Conservation (phyloP, 192 early-diverging fungal species). For the Coemansia sp. region DNA sequence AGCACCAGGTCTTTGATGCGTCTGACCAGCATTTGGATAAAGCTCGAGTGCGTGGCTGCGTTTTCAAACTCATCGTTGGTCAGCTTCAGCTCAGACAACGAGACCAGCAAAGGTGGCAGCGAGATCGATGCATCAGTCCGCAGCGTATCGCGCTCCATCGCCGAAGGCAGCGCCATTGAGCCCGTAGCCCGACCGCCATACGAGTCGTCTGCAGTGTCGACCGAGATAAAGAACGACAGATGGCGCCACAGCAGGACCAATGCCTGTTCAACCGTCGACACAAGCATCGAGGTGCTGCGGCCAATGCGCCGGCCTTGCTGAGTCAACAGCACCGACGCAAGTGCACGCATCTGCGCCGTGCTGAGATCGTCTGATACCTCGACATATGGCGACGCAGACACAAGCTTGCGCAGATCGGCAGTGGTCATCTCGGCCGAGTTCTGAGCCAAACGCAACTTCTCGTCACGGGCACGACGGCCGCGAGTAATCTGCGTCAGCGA, state of each 20-base stretch:
- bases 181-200: conserved; percentile 3
- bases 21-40: conserved; percentile 52
- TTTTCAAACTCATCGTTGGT: conserved; percentile 27
- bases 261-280: conserved; percentile 57
- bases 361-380: conserved; percentile 33
- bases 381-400: conserved; percentile 34
- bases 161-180: conserved; percentile 21
- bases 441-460: conserved; percentile 37
- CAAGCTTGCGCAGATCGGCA: conserved; percentile 39
- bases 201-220: not conserved
- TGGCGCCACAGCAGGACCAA: conserved; percentile 75
- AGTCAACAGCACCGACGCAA: conserved; percentile 38
- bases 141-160: conserved; percentile 39
- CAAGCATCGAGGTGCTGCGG: conserved; percentile 49
- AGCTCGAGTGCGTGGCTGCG: conserved; percentile 39
- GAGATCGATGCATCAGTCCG: conserved; percentile 38
- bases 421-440: conserved; percentile 43
- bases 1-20: conserved; percentile 49
- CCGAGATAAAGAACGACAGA: conserved; percentile 57
- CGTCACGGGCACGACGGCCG: conserved; percentile 26
- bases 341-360: conserved; percentile 41
- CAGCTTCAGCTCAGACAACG: conserved; percentile 42
- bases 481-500: conserved; percentile 40
- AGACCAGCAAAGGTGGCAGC: conserved; percentile 39
- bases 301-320: conserved; percentile 44